Base-by-base conservation (phyloP, 2,329 filamentous ascomycete species). In the Diaporthe sp. region DNA sequence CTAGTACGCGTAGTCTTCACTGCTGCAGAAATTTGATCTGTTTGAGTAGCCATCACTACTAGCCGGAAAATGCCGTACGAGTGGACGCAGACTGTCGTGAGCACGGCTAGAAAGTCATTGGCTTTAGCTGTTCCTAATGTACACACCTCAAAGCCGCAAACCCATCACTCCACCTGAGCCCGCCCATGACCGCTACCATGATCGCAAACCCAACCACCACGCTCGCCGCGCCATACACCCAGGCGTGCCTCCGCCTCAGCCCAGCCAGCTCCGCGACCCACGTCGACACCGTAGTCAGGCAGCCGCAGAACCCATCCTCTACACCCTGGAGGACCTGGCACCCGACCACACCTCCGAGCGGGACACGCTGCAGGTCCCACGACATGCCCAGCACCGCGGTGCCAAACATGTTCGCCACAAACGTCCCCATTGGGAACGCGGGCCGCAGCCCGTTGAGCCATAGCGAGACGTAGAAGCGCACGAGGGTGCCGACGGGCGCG, bases 391-490 rank as follows among this genome's bases (percentile, higher is more conserved):
- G 83, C 22, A 98, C 84, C 0, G 89, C 89, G 0, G 94, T 95
- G 6, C 96, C 96, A 20, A 93, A 82, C 6, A 97, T 87, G 80
- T 98, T 98, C 39, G 94, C 95, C 0, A 86, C 85, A 80, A 98
- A 98, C 0, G 96, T 98, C 3, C 96, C 96, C 0, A 98, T 83
- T 0, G 96, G 96, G 79, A 98, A 98, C 0, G 88, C 85, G 0
- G 91, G 83, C 0, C 91, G 79, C 28, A 90, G 87, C 0, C 89
- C 86, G 80, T 98, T 98, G n/a, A 98, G 88, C 34, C 86, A 83
- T 9, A 94, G 81, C 0, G 94, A 94, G 1, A 90, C 83, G 81
- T 95, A 96, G 85, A 94, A 98, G 4, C 96, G 90, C 0, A 89
- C 81, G 0, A 98, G 84, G 79, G 94, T 96, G 0, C 96, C 96